These are phyloP conservation scores for Linnemannia hyalina DNA, from an alignment of 192 early-diverging fungal genomes.

Conservation along the genomic window DNA sequence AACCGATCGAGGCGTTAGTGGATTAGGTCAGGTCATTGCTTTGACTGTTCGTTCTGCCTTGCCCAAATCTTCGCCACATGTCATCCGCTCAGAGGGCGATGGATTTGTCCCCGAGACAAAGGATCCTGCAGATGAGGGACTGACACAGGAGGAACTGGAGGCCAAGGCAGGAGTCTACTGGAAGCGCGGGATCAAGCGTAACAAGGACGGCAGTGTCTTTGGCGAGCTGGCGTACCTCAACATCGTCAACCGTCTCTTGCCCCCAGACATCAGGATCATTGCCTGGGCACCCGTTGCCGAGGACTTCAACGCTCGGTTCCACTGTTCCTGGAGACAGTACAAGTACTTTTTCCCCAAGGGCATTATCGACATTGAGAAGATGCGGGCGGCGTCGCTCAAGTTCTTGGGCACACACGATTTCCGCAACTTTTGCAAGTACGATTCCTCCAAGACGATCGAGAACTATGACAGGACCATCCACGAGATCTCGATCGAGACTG, in stretches of 20 bases:
- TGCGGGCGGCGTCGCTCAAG: slow-evolving; percentile 78
- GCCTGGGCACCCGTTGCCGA: slow-evolving; percentile 88
- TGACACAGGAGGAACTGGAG: slow-evolving; percentile 36
- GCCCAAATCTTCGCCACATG: slow-evolving; percentile 59
- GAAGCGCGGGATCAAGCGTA: slow-evolving; percentile 38
- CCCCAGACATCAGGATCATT: slow-evolving; percentile 89
- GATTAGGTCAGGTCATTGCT: slow-evolving; percentile 90
- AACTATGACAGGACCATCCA: slow-evolving; percentile 84
- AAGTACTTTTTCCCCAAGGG: slow-evolving; percentile 89
- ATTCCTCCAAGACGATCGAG: slow-evolving; percentile 84
- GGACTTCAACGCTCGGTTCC: slow-evolving; percentile 89
- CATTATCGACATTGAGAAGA: slow-evolving; percentile 77
- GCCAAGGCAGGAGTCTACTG: slow-evolving; percentile 41
- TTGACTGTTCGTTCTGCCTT: slow-evolving; percentile 80
- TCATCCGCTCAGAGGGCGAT: slow-evolving; percentile 49
- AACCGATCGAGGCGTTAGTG: slow-evolving; percentile 91
- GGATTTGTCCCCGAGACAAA: slow-evolving; percentile 26
- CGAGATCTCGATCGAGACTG: slow-evolving; percentile 39
- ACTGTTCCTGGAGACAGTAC: slow-evolving; percentile 87
- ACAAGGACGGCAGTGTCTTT: slow-evolving; percentile 49
- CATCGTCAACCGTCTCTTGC: slow-evolving; percentile 88
- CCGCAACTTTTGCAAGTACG: slow-evolving; percentile 96
- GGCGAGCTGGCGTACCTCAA: slow-evolving; percentile 85
- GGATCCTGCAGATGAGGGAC: neutral
- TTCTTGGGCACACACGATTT: slow-evolving; percentile 92